These are phyloP conservation scores for Tephrocybe sp. DNA, from an alignment of 768 basidiomycete genomes.

Conservation along the genomic window DNA sequence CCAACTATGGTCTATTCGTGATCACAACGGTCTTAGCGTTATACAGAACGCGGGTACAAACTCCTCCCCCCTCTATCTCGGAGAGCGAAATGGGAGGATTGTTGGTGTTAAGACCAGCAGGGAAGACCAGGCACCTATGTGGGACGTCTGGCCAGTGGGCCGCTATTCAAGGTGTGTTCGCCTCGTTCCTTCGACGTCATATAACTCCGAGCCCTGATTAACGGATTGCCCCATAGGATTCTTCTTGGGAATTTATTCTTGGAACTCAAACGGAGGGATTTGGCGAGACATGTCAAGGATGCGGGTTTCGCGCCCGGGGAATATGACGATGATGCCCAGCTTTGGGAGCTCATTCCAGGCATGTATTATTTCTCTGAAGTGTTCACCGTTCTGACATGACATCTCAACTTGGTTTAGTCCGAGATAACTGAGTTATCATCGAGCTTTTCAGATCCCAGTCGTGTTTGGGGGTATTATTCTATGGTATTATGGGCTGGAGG, in stretches of 20 bases:
- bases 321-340: constrained; percentile 9
- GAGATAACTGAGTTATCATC: neutral
- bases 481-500: neutral
- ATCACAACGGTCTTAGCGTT: constrained; percentile 9
- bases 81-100: constrained; percentile 6
- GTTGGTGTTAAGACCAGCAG: constrained; percentile 1
- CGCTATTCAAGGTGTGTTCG: constrained; percentile 7
- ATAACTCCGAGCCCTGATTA: too few relatives aligned
- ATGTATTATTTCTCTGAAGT: neutral
- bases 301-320: constrained; percentile 10
- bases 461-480: too few relatives aligned
- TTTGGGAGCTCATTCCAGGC: constrained; percentile 9
- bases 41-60: constrained; percentile 2
- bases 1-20: constrained; percentile 5
- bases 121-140: constrained; percentile 10
- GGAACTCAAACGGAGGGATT: constrained; percentile 1
- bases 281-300: constrained; percentile 1
- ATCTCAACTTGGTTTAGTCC: neutral
- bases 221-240: neutral
- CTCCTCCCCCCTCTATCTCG: constrained; percentile 4
- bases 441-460: neutral
- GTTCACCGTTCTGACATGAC: neutral
- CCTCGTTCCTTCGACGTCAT: neutral
- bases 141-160: constrained; percentile 12
- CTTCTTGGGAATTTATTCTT: constrained; percentile 9